A percentile compares a stretch with the other conserved stretches of the same genome.
Conservation (phyloP, 1,284 basidiomycete species). For the Fomitiporia mediterranea region DNA sequence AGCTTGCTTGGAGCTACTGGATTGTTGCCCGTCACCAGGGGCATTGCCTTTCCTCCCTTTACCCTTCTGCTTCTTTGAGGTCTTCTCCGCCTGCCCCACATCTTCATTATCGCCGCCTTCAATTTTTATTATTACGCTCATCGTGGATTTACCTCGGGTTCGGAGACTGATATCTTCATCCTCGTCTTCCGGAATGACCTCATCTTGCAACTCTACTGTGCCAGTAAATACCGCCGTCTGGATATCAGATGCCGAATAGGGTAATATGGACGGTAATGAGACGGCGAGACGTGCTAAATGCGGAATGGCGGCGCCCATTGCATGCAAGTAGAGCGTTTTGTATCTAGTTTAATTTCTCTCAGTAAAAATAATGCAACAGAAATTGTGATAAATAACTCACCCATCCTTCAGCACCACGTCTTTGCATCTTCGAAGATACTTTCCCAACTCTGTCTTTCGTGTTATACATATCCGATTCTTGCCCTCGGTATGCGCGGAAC, state of each 20-base stretch:
- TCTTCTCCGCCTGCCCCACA: conserved; percentile 27
- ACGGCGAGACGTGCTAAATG: conserved; percentile 69
- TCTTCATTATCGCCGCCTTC: conserved; percentile 48
- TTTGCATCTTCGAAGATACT: conserved; percentile 78
- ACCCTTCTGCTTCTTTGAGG: conserved; percentile 21
- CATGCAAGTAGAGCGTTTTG: conserved; percentile 70
- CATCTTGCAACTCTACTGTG: conserved; percentile 75
- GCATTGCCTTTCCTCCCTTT: conserved; percentile 17
- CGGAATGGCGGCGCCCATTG: conserved; percentile 86
- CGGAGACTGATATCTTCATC: conserved; percentile 65
- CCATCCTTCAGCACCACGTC: conserved; percentile 73
- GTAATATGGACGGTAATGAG: conserved; percentile 71
- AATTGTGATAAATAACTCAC: conserved; percentile 45
- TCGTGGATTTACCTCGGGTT: conserved; percentile 64
- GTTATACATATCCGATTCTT: conserved; percentile 80
- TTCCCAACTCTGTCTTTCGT: conserved; percentile 68
- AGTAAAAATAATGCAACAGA: not conserved
- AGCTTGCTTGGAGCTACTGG: not conserved
- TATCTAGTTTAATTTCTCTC: conserved; percentile 41
- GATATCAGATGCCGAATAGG: conserved; percentile 62
- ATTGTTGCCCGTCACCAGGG: not conserved
- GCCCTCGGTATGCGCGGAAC: conserved; percentile 68
- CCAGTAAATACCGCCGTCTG: conserved; percentile 67
- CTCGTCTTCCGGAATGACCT: conserved; percentile 71
- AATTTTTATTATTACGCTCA: conserved; percentile 56